Evolutionary conservation across 208 protist species (phyloP), one percentile per base, ranked within the genome.

Genomic region (Acanthamoeba triangularis): DNA sequence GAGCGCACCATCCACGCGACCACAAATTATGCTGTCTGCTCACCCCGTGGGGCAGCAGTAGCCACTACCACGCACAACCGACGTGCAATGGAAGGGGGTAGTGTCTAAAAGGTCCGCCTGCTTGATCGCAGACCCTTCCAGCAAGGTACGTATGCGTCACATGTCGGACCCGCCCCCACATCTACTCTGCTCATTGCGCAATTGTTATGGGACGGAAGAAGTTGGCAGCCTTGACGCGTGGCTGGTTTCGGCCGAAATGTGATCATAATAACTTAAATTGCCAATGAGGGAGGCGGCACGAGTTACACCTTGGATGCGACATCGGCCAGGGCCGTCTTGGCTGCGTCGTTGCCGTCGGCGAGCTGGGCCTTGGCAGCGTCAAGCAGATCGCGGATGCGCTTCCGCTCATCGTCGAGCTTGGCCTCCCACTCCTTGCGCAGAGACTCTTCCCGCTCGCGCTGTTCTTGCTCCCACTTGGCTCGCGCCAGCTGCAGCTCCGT

Each of bases 361-460:
- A 88, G 80, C 28, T 41, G 41, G 11, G 80, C 28, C 49, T 54
- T 65, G 80, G 49, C 52, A 23, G 23, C 28, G 4, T 88, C 80
- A 23, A 88, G 41, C 49, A 88, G n/a, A 2, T 88, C 80, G 2
- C 23, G 80, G 2, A 88, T 28, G 14, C 80, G 80, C 80, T 88
- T 56, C 49, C 47, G 61, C 52, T 88, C 49, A 47, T 23, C 49
- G 11, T 88, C 49, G 11, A 88, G 80, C 41, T 88, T 63, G 30
- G 80, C 80, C 10, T 88, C 80, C 49, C 41, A 63, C 80, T 88
- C 80, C 80, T 63, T 88, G 16, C 74, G 74, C 41, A 82, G 44
- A 13, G 41, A 1, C 25, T 44, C 74, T n/a, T 82, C 74, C 4
- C 74, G 74, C 23, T 82, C 74, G 44, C 49, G 23, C 52, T 88